phyloP scores from a whole-genome alignment of 805 yeast genomes.

The Nakazawaea laoshanensis region DNA sequence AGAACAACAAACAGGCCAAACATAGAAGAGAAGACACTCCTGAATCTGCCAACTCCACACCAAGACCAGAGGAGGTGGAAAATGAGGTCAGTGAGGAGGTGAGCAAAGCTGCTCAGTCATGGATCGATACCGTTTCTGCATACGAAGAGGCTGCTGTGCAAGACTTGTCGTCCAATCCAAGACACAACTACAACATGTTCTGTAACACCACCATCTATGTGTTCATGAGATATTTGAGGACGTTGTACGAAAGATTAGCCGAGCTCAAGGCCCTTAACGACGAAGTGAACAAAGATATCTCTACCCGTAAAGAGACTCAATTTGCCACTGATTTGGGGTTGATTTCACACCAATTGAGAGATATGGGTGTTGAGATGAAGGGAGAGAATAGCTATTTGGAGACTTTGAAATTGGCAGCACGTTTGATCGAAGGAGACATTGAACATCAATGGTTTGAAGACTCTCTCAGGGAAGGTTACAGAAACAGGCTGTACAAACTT shows the following conservation, averaged over 20 bases:
- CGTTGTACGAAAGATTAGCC: slow-evolving; percentile 67
- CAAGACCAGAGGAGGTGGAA: slow-evolving; percentile 15
- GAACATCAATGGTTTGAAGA: slow-evolving; percentile 97
- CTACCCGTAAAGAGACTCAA: slow-evolving; percentile 49
- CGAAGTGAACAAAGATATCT: slow-evolving; percentile 66
- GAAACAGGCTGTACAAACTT: slow-evolving; percentile 86
- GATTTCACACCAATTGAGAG: slow-evolving; percentile 71
- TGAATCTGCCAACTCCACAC: slow-evolving; percentile 12
- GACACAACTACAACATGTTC: slow-evolving; percentile 67
- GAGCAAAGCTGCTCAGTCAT: slow-evolving; percentile 22
- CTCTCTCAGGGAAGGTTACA: slow-evolving; percentile 86
- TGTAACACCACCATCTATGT: slow-evolving; percentile 85
- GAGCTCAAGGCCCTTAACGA: slow-evolving; percentile 70
- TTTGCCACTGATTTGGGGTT: slow-evolving; percentile 86
- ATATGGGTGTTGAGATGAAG: slow-evolving; percentile 66
- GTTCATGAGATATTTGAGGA: slow-evolving; percentile 78
- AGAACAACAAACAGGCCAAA: slow-evolving; percentile 29
- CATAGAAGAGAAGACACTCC: slow-evolving; percentile 15
- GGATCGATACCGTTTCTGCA: slow-evolving; percentile 24
- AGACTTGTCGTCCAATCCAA: slow-evolving; percentile 19
- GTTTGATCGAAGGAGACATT: slow-evolving; percentile 77
- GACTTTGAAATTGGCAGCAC: slow-evolving; percentile 64
- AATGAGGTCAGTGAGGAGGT: slow-evolving; percentile 20
- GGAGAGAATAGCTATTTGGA: slow-evolving; percentile 72
- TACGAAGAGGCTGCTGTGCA: slow-evolving; percentile 12